Conservation (phyloP, 2,329 filamentous ascomycete genomes). For the Penicillium nordicum region DNA sequence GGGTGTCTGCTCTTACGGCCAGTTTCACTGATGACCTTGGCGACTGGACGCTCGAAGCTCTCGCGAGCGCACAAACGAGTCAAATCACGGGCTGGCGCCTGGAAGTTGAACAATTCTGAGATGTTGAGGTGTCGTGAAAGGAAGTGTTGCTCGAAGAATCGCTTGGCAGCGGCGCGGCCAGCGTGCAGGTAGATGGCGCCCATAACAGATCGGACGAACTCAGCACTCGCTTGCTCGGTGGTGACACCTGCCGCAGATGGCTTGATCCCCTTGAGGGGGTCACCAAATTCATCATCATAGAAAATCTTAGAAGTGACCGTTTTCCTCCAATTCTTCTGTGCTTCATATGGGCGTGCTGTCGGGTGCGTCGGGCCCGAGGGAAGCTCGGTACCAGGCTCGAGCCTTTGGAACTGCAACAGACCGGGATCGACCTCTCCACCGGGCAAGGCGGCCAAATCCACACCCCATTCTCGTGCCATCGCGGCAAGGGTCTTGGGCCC, state of each 20-base stretch:
- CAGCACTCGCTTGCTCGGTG: constrained; percentile 61
- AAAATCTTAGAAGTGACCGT: constrained; percentile 74
- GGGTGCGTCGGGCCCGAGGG: constrained; percentile 41
- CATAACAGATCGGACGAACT: constrained; percentile 77
- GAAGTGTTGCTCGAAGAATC: constrained; percentile 80
- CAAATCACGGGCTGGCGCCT: constrained; percentile 78
- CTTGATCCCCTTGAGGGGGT: constrained; percentile 44
- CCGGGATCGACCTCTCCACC: constrained; percentile 91
- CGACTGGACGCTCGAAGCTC: constrained; percentile 81
- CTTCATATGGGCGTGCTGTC: constrained; percentile 44
- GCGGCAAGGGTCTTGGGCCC: constrained; percentile 70
- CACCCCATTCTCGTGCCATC: constrained; percentile 82
- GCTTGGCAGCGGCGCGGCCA: constrained; percentile 72
- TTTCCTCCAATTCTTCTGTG: constrained; percentile 61
- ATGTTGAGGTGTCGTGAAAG: constrained; percentile 75
- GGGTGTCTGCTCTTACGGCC: constrained; percentile 79
- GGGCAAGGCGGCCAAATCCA: constrained; percentile 80
- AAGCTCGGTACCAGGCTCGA: constrained; percentile 42
- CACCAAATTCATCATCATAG: constrained; percentile 81
- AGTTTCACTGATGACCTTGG: constrained; percentile 84
- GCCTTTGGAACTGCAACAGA: constrained; percentile 70
- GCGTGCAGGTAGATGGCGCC: constrained; percentile 83
- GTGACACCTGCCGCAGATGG: constrained; percentile 40
- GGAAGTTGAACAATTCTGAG: constrained; percentile 76
- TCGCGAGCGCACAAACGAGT: constrained; percentile 79